Evolutionary conservation across 1,284 basidiomycete species (phyloP).

Genomic region (Cutaneotrichosporon dermatis): DNA sequence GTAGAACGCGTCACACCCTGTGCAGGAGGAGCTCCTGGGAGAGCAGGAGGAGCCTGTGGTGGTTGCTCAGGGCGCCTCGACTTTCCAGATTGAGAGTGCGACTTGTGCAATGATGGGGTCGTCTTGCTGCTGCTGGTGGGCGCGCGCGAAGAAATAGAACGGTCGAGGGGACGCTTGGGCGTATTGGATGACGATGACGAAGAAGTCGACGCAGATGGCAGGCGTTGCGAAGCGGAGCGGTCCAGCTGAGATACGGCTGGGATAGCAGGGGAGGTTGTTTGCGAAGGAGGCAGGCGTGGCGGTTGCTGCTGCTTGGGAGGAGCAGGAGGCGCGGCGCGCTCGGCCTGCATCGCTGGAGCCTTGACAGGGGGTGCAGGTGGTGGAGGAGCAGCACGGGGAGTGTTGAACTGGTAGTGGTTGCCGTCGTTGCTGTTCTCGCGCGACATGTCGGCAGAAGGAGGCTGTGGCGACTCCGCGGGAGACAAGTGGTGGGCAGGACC

Average conservation of each 20-base stretch:
- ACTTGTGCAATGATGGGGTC: constrained; percentile 37
- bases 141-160: constrained; percentile 51
- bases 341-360: constrained; percentile 11
- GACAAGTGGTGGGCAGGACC: constrained; percentile 28
- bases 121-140: constrained; percentile 24
- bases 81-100: constrained; percentile 35
- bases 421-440: constrained; percentile 40
- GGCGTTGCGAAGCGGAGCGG: not conserved
- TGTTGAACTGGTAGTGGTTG: constrained; percentile 10
- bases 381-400: constrained; percentile 16
- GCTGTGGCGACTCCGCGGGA: constrained; percentile 17
- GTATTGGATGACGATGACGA: constrained; percentile 17
- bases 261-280: constrained; percentile 6
- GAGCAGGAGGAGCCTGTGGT: constrained; percentile 10
- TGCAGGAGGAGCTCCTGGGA: not conserved
- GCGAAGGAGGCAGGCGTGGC: constrained; percentile 11
- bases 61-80: constrained; percentile 19
- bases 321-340: constrained; percentile 13
- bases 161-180: constrained; percentile 33
- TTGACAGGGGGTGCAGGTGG: constrained; percentile 9
- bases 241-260: constrained; percentile 3
- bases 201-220: not conserved
- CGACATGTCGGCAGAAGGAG: constrained; percentile 37
- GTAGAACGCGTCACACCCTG: constrained; percentile 5
- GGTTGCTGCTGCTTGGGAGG: constrained; percentile 7